These are phyloP conservation scores for Phytophthora agathidicida DNA, from an alignment of 352 stramenopile genomes.

Conservation along the genomic window DNA sequence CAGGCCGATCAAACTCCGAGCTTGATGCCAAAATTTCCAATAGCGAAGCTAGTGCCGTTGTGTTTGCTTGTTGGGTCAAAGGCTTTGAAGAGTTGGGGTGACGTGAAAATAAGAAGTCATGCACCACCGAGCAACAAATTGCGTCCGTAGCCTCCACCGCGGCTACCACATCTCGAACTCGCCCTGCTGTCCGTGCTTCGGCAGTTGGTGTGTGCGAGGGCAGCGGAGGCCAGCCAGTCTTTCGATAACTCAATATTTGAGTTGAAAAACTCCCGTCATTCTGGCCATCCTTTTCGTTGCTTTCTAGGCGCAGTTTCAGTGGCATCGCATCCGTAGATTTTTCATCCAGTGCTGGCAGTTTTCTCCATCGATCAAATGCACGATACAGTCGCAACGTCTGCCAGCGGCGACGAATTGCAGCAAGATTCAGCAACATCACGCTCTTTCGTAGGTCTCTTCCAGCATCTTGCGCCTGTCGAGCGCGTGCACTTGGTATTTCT, in stretches of 20 bases:
- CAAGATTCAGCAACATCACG: constrained; percentile 42
- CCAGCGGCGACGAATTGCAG: constrained; percentile 35
- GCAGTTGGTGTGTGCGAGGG: neutral
- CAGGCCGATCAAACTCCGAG: constrained; percentile 30
- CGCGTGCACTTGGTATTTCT: neutral
- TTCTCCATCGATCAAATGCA: constrained; percentile 45
- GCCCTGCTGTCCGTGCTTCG: neutral
- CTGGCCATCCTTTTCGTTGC: neutral
- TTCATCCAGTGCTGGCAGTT: neutral
- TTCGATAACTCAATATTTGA: neutral
- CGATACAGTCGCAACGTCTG: constrained; percentile 27
- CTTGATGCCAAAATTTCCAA: constrained; percentile 34
- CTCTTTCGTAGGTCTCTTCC: constrained; percentile 26
- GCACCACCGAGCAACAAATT: constrained; percentile 50
- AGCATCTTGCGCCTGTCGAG: constrained; percentile 7
- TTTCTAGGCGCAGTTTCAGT: neutral
- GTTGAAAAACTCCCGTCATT: neutral
- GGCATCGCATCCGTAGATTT: neutral
- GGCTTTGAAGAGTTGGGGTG: neutral
- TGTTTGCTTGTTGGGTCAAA: neutral
- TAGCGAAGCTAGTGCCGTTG: constrained; percentile 6
- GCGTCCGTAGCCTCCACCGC: constrained; percentile 33
- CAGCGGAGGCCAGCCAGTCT: constrained; percentile 16
- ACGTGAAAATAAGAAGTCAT: constrained; percentile 41
- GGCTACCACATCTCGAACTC: constrained; percentile 28